Evolutionary conservation across 1,284 basidiomycete species (phyloP), one percentile per base, ranked within the genome.

Genomic region (Melampsora americana): DNA sequence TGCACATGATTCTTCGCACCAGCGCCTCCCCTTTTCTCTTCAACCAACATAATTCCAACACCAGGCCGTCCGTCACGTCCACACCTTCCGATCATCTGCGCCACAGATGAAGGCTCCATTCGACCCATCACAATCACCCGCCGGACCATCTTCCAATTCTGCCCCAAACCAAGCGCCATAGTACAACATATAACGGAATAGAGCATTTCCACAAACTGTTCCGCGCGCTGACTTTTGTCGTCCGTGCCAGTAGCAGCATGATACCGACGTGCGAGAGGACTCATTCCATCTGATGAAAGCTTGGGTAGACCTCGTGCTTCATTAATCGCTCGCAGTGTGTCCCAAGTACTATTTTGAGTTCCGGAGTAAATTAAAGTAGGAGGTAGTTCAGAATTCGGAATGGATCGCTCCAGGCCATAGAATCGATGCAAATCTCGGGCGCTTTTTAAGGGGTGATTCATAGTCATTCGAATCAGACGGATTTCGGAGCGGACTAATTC

Each of bases 11-110:
- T 66, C n/a, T 26, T 35, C 7, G n/a, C 62, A 0, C 44, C 44
- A 2, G 7, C 65, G 6, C 4, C 20, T 16, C 32, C 28, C 3
- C 64, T 26, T 14, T 23, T 44, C 39, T n/a, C 48, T 30, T 66
- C 64, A 18, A 66, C 39, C 14, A 66, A 66, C 20, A 66, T 20
- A 1, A 46, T 35, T 14, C n/a, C 64, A n/a, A 66, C 18, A 14
- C 64, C 64, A 12, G 42, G 42, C 42, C 44, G n/a, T 23, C 65
- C 65, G 20, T 66, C 65, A n/a, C 44, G 39, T 2, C 65, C 18
- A 48, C 65, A 66, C 14, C 42, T 20, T 48, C 65, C 65, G 48
- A 66, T 23, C 32, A 66, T 66, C 39, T 66, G 64, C 28, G 42
- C 42, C 1, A 66, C 48, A 2, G 64, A n/a, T 4, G 64, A 42